A percentile compares a stretch with the other conserved stretches of the same genome.
phyloP scores from a whole-genome alignment of 352 stramenopile genomes.

The Pythium sukuiense region DNA sequence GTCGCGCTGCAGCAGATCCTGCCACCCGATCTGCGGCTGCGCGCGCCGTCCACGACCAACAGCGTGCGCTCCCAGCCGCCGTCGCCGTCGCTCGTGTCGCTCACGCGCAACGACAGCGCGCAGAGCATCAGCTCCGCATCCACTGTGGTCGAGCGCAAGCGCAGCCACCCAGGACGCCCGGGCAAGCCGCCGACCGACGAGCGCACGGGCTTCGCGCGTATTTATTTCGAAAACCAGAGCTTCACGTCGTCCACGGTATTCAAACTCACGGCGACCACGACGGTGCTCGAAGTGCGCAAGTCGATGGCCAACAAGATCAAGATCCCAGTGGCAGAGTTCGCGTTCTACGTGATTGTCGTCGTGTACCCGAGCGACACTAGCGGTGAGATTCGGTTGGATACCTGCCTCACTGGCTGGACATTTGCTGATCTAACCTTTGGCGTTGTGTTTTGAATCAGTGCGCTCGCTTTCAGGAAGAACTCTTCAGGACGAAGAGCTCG shows the following conservation, averaged over 20 bases:
- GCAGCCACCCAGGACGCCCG: slow-evolving; percentile 4
- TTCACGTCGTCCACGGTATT: slow-evolving; percentile 86
- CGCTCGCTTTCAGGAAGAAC: slow-evolving; percentile 68
- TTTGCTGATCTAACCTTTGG: too few relatives aligned
- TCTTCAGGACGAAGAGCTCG: slow-evolving; percentile 75
- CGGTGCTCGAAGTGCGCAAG: slow-evolving; percentile 71
- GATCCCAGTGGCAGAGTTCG: slow-evolving; percentile 58
- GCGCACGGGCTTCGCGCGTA: slow-evolving; percentile 70
- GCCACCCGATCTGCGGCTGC: slow-evolving; percentile 12
- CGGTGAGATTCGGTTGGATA: slow-evolving; percentile 9
- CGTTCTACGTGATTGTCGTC: slow-evolving; percentile 79
- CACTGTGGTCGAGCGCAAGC: slow-evolving; percentile 16
- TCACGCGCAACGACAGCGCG: slow-evolving; percentile 21
- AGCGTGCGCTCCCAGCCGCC: not conserved
- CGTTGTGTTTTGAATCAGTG: slow-evolving; percentile 16
- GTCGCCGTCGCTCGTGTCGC: slow-evolving; percentile 1
- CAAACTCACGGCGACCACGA: slow-evolving; percentile 64
- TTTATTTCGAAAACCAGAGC: slow-evolving; percentile 83
- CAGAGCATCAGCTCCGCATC: slow-evolving; percentile 19
- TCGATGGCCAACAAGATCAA: slow-evolving; percentile 86
- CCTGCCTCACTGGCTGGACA: too few relatives aligned
- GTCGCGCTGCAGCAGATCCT: slow-evolving; percentile 8
- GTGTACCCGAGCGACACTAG: slow-evolving; percentile 66
- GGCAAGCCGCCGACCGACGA: slow-evolving; percentile 43
- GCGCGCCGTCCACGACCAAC: not conserved